Evolutionary conservation across 176 grass and related monocot genomes (phyloP), one percentile per base, ranked within the genome.

Genomic region (Panicum miliaceum): DNA sequence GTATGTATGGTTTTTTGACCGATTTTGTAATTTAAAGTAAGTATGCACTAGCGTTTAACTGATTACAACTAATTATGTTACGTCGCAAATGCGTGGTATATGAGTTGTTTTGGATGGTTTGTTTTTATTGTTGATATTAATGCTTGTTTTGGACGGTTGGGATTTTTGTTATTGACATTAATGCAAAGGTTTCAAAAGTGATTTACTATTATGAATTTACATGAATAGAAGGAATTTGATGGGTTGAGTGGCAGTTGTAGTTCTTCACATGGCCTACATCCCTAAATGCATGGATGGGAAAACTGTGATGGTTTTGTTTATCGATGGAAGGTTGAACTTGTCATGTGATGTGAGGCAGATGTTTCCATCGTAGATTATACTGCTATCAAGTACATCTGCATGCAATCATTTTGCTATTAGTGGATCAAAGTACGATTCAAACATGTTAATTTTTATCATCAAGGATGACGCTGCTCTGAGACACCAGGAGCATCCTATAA

Each of bases 291-390:
- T 2, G 18, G 6, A 35, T 64, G 34, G 3, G n/a, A 16, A 41
- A 51, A 41, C 23, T n/a, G n/a, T 11, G 64, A 40, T 3, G 19
- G 2, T 42, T 38, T 73, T 76, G 32, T 89, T 81, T 78, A 82
- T 65, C 29, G 56, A 18, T 23, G 5, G 20, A 41, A 34, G 38
- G 36, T 72, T 32, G 65, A 14, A 64, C 65, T 72, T 6, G 54
- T 58, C 88, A 83, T 82, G 84, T 86, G 84, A 83, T 82, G 84
- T 86, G 84, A 78, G 84, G 84, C 20, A 34, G 78, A 90, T 71
- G 79, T 78, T 71, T 45, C 32, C 19, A 75, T 54, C 13, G 19
- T 77, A 64, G 38, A 81, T 64, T 77, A 81, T 64, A 81, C 10
- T 71, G 45, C 37, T 46, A 22, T 81, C 22, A 46, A 78, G 57